Evolutionary conservation across 495 filamentous ascomycete genomes (phyloP).

Genomic region (Hypoxylon trugodes): DNA sequence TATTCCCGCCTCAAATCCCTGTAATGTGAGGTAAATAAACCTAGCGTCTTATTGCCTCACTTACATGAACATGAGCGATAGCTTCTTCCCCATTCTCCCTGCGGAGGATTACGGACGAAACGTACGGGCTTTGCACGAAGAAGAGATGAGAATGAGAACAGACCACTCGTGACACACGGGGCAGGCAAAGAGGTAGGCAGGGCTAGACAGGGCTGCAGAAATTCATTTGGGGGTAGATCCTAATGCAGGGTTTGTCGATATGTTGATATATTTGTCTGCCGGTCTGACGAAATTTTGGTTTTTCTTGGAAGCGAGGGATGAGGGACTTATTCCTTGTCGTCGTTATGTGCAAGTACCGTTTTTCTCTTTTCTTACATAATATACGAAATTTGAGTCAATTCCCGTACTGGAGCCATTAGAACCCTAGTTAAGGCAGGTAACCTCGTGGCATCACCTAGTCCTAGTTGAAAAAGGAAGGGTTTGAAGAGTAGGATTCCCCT

Average conservation of each 20-base stretch:
- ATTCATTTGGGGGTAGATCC: constrained; percentile 22
- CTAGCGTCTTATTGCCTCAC: background rate
- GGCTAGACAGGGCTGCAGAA: constrained; percentile 38
- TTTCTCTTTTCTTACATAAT: no score
- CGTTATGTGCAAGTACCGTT: background rate
- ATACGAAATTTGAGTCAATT: constrained; percentile 18
- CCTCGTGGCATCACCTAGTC: background rate
- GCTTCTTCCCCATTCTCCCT: background rate
- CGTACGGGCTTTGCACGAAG: background rate
- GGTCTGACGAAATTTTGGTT: background rate
- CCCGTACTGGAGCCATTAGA: background rate
- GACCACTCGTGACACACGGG: constrained; percentile 17
- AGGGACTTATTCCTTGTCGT: constrained; percentile 26
- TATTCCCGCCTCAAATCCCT: constrained; percentile 1
- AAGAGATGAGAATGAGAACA: background rate
- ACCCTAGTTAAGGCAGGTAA: constrained; percentile 9
- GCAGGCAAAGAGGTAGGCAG: constrained; percentile 16
- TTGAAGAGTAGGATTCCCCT: constrained; percentile 22
- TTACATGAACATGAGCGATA: background rate
- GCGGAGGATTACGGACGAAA: constrained; percentile 18
- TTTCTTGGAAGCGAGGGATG: constrained; percentile 17
- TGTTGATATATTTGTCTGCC: background rate
- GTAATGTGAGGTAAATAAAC: background rate
- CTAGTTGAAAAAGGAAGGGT: constrained; percentile 12
- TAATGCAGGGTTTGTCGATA: constrained; percentile 13